Conservation (phyloP, 2,329 filamentous ascomycete genomes). For the Xylaria sp. region DNA sequence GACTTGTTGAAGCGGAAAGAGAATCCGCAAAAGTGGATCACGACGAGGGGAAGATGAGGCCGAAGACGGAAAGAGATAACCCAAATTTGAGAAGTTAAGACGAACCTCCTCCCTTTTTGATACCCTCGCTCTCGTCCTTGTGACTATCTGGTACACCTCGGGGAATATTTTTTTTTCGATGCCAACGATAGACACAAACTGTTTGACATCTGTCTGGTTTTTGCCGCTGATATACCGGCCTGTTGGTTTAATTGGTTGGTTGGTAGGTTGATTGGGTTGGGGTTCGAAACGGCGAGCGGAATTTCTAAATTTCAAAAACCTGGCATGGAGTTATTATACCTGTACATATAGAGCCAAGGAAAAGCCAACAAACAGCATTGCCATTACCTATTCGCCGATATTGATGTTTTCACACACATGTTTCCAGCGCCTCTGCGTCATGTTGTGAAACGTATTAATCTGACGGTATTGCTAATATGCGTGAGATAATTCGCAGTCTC, state of each 20-base stretch:
- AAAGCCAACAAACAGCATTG: neutral
- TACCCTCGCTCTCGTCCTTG: neutral
- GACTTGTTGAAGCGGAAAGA: neutral
- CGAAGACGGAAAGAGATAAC: neutral
- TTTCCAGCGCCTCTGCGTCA: neutral
- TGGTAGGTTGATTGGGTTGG: neutral
- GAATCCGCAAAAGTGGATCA: neutral
- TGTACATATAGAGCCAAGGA: slow-evolving; percentile 15
- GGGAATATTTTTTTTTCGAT: neutral
- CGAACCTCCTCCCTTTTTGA: neutral
- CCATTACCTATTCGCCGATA: neutral
- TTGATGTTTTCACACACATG: neutral
- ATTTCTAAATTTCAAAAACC: neutral
- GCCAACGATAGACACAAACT: slow-evolving; percentile 2
- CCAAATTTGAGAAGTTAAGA: neutral
- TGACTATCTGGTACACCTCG: neutral
- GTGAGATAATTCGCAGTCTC: no score
- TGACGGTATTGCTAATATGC: no score
- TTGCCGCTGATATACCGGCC: no score
- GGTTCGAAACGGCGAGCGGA: neutral
- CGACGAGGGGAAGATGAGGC: neutral
- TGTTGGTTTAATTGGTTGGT: neutral
- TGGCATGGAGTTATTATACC: slow-evolving; percentile 4
- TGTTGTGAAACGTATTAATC: neutral
- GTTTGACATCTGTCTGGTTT: neutral